A percentile compares a stretch with the other conserved stretches of the same genome.
These are phyloP conservation scores for Trichoderma asperelloides DNA, from an alignment of 495 filamentous ascomycete genomes.

Conservation along the genomic window DNA sequence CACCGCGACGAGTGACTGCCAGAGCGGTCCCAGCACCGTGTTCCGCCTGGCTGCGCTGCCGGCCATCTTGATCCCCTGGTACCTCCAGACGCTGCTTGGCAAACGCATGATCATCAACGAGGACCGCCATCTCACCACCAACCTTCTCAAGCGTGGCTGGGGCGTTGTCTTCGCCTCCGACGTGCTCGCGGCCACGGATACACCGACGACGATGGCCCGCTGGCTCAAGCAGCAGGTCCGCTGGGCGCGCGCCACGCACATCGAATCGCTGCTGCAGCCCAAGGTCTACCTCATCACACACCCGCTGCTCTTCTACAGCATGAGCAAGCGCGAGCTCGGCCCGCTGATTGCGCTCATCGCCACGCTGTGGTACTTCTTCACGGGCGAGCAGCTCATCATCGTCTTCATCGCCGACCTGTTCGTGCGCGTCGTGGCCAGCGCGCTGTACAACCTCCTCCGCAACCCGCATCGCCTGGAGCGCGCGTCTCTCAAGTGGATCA, in stretches of 20 bases:
- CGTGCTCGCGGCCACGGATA: neutral
- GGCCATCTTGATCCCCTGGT: slow-evolving; percentile 3
- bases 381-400: neutral
- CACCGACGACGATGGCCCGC: neutral
- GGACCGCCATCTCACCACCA: neutral
- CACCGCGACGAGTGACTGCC: neutral
- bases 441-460: neutral
- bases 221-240: slow-evolving; percentile 3
- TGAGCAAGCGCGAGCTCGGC: slow-evolving; percentile 1
- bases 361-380: neutral
- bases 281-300: neutral
- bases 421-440: neutral
- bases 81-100: neutral
- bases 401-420: neutral
- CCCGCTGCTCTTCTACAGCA: slow-evolving; percentile 5
- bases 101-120: slow-evolving; percentile 7
- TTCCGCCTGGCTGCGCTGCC: neutral
- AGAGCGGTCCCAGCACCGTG: neutral
- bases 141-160: neutral
- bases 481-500: neutral
- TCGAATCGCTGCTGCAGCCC: neutral
- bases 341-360: neutral
- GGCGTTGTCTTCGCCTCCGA: neutral
- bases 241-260: neutral
- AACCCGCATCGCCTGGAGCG: slow-evolving; percentile 2